These are phyloP conservation scores for Sungouiella blattae DNA, from an alignment of 805 yeast genomes.

Conservation along the genomic window DNA sequence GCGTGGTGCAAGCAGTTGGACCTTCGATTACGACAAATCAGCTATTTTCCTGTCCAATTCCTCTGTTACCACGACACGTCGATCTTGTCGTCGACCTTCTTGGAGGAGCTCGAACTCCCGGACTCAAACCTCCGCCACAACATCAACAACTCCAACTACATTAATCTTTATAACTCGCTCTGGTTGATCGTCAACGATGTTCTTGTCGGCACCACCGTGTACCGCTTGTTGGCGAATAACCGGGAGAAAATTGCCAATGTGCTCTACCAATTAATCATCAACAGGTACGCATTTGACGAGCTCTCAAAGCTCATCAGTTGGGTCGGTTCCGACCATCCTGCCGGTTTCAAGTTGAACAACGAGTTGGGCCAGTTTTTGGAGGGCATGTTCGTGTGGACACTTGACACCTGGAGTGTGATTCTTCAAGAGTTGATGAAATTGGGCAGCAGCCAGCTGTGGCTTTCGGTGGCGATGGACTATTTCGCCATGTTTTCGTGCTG, in stretches of 20 bases:
- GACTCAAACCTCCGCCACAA: conserved; percentile 34
- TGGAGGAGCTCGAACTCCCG: conserved; percentile 41
- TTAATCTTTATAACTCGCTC: conserved; percentile 75
- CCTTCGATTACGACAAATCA: conserved; percentile 68
- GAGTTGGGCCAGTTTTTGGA: conserved; percentile 85
- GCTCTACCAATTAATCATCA: conserved; percentile 32
- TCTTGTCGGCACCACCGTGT: conserved; percentile 63
- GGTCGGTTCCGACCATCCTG: conserved; percentile 80
- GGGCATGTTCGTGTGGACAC: conserved; percentile 81
- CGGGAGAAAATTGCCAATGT: conserved; percentile 2
- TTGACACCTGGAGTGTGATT: conserved; percentile 57
- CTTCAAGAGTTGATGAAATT: not conserved
- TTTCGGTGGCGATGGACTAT: conserved; percentile 1
- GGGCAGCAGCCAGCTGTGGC: not conserved
- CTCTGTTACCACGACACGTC: conserved; percentile 47
- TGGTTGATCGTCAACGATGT: conserved; percentile 88
- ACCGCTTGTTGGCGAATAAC: conserved; percentile 40
- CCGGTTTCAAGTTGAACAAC: conserved; percentile 86
- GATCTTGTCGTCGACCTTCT: conserved; percentile 33
- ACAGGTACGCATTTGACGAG: conserved; percentile 47
- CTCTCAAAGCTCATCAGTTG: conserved; percentile 53
- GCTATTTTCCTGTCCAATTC: conserved; percentile 79
- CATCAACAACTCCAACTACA: conserved; percentile 52
- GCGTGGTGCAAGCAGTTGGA: conserved; percentile 78
- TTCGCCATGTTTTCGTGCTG: conserved; percentile 23